Evolutionary conservation across 140 eudicot species (phyloP), one percentile per base, ranked within the genome.

Genomic region (Bidens hawaiensis): DNA sequence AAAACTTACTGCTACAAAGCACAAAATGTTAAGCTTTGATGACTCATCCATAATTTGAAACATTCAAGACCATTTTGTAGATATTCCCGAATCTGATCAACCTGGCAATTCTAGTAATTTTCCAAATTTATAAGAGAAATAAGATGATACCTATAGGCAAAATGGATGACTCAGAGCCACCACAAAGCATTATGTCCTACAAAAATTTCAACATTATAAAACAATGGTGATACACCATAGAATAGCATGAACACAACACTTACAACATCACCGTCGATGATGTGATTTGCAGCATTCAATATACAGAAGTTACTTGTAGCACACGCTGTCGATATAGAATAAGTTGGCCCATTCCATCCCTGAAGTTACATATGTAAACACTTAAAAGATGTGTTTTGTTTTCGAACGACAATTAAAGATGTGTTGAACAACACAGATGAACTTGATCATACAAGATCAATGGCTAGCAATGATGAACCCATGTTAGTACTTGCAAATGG

Each of bases 141-240:
- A 30, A 51, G n/a, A 65, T 11, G 13, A 16, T 78, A 90, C 98
- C 98, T 78, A 82, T 76, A 11, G 98, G 94, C 61, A 84, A 78
- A 67, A 90, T 82, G 19, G 76, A 68, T 23, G 96, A 84, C 71
- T 90, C 98, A 67, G 98, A 87, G 63, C 98, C 98, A 64, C 98
- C 98, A 74, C 98, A 90, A 54, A 90, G 96, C 98, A 90, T 90
- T 85, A 90, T 43, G 43, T 87, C 91, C 98, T 90, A 64, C 72
- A 77, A 59, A 30, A 17, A 52, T 70, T 24, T 56, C 69, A 74
- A 48, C 48, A 55, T 8, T 13, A 38, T 64, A 43, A 66, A 56
- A 5, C 11, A 30, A 46, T 45, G 3, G 6, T 14, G 22, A 15
- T 27, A 14, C 33, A 14, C 45, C 34, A 15, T 19, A 48, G 60